These are phyloP conservation scores for Capronia coronata DNA, from an alignment of 2,329 filamentous ascomycete species.

Conservation along the genomic window DNA sequence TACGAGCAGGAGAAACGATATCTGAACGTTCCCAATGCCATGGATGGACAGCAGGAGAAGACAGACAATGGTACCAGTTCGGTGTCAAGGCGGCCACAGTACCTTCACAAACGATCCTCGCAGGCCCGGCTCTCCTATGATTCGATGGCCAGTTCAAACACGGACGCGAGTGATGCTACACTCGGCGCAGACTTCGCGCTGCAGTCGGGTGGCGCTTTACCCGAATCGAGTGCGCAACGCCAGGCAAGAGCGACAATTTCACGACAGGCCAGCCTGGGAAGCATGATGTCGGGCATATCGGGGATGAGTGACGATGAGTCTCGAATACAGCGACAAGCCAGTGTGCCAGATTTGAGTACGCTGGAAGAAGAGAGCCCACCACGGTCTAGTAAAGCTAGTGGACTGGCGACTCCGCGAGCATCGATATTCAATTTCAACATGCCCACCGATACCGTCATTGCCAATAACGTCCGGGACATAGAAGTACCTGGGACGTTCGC, in stretches of 20 bases:
- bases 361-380: conserved; percentile 52
- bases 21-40: conserved; percentile 10
- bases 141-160: conserved; percentile 49
- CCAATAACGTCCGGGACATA: conserved; percentile 81
- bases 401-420: conserved; percentile 65
- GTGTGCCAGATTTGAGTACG: conserved; percentile 48
- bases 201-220: conserved; percentile 70
- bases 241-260: conserved; percentile 49
- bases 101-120: conserved; percentile 49
- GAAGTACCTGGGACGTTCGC: conserved; percentile 85
- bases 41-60: conserved; percentile 15
- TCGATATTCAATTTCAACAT: conserved; percentile 50
- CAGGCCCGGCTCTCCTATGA: conserved; percentile 55
- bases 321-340: conserved; percentile 38
- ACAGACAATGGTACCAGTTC: conserved; percentile 2
- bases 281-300: conserved; percentile 70
- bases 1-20: conserved; percentile 5
- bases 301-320: conserved; percentile 44
- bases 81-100: conserved; percentile 46
- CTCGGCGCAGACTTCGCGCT: conserved; percentile 73
- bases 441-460: conserved; percentile 81
- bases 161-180: conserved; percentile 65
- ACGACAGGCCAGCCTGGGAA: conserved; percentile 78
- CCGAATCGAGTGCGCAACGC: conserved; percentile 38
- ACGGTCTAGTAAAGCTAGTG: conserved; percentile 33